Evolutionary conservation across 441 rosid species (phyloP).

Genomic region (Mallotus repandus): DNA sequence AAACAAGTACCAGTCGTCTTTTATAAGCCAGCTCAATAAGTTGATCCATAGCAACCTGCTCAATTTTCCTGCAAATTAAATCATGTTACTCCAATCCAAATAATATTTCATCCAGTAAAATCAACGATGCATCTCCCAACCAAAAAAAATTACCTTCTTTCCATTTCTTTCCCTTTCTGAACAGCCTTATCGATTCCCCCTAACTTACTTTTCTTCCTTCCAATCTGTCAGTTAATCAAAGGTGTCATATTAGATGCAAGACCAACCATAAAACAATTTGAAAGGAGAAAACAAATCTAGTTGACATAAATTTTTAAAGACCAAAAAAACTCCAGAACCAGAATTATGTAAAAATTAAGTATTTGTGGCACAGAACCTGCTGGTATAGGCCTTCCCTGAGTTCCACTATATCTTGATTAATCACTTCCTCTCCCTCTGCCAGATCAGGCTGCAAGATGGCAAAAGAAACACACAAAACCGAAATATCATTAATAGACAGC

Average conservation of each 20-base stretch:
- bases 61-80: conserved; percentile 61
- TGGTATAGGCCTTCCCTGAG: conserved; percentile 63
- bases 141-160: conserved; percentile 51
- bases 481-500: conserved; percentile 8
- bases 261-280: background rate
- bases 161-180: conserved; percentile 48
- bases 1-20: conserved; percentile 65
- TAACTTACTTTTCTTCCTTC: conserved; percentile 54
- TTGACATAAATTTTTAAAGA: background rate
- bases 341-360: background rate
- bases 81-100: conserved; percentile 22
- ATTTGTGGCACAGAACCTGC: conserved; percentile 48
- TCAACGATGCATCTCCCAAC: conserved; percentile 25
- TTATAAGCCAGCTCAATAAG: conserved; percentile 81
- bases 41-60: conserved; percentile 77
- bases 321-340: background rate
- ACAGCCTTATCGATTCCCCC: conserved; percentile 58
- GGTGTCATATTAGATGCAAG: conserved; percentile 9
- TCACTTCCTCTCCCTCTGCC: conserved; percentile 68
- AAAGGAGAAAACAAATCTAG: background rate
- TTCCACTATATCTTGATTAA: conserved; percentile 60
- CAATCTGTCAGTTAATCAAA: conserved; percentile 49
- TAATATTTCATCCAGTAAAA: conserved; percentile 12
- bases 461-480: conserved; percentile 15
- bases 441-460: conserved; percentile 78